Percentiles rank a stretch among this genome's conserved stretches.
phyloP scores from a whole-genome alignment of 805 yeast genomes.

The Soucietia sequanensis region DNA sequence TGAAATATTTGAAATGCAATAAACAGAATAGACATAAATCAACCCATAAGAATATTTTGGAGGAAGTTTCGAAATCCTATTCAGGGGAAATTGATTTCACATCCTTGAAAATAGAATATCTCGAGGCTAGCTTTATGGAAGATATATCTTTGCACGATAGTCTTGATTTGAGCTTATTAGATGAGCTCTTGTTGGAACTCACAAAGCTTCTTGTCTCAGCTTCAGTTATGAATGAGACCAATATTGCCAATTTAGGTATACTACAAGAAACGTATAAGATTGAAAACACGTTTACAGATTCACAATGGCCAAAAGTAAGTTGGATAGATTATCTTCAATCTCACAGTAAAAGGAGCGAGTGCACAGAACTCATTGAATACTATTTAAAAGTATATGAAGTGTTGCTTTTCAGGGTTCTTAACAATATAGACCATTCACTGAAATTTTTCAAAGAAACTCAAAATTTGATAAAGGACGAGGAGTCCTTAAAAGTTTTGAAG shows the following conservation, averaged over 20 bases:
- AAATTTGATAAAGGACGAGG: slow-evolving; percentile 5
- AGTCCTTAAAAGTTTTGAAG: background rate
- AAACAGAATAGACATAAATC: slow-evolving; percentile 21
- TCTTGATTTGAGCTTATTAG: slow-evolving; percentile 1
- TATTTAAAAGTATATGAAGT: slow-evolving; percentile 37
- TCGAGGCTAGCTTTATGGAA: slow-evolving; percentile 29
- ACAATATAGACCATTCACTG: background rate
- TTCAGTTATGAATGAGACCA: slow-evolving; percentile 13
- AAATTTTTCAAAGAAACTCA: background rate
- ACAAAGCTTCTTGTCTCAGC: slow-evolving; percentile 15
- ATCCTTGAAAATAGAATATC: slow-evolving; percentile 31
- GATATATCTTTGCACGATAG: slow-evolving; percentile 8
- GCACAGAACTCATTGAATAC: slow-evolving; percentile 21
- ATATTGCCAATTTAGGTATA: slow-evolving; percentile 22
- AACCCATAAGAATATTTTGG: slow-evolving; percentile 30
- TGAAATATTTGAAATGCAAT: slow-evolving; percentile 29
- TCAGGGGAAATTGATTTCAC: slow-evolving; percentile 22
- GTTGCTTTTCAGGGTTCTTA: slow-evolving; percentile 8
- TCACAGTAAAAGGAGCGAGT: slow-evolving; percentile 24
- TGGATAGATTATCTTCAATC: slow-evolving; percentile 37
- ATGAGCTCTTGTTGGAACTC: slow-evolving; percentile 28
- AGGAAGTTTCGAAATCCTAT: slow-evolving; percentile 22
- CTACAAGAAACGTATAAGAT: slow-evolving; percentile 25
- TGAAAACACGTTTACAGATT: slow-evolving; percentile 27
- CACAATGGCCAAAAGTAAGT: slow-evolving; percentile 35